phyloP scores from a whole-genome alignment of 2,329 filamentous ascomycete genomes.

The Neonectria faginata region DNA sequence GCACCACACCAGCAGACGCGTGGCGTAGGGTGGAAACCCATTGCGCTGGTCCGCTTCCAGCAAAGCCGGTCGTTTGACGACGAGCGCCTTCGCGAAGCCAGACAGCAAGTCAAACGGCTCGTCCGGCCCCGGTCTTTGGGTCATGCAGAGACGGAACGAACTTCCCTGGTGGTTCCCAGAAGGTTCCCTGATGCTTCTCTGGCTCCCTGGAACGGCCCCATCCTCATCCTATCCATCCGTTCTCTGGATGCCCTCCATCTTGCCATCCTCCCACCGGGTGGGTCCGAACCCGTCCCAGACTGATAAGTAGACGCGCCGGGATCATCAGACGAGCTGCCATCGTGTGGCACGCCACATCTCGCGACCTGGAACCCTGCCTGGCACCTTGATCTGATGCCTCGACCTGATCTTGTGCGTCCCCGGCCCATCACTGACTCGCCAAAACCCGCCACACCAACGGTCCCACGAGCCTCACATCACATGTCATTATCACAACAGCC shows the following conservation, averaged over 20 bases:
- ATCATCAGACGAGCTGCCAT: constrained; percentile 46
- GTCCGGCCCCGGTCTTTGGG: constrained; percentile 35
- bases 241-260: background rate
- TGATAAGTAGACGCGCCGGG: constrained; percentile 44
- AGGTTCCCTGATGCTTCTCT: constrained; percentile 16
- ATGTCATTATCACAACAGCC: constrained; percentile 27
- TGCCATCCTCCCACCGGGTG: constrained; percentile 22
- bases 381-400: constrained; percentile 42
- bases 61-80: constrained; percentile 36
- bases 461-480: constrained; percentile 39
- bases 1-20: constrained; percentile 39
- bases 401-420: constrained; percentile 41
- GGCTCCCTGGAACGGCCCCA: constrained; percentile 1
- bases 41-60: constrained; percentile 39
- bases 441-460: constrained; percentile 25
- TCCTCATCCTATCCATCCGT: constrained; percentile 1
- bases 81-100: constrained; percentile 23
- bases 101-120: constrained; percentile 27
- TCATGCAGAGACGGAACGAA: constrained; percentile 1
- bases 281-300: constrained; percentile 33
- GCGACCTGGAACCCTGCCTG: constrained; percentile 39
- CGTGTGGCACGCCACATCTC: constrained; percentile 45
- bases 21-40: constrained; percentile 41
- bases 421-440: constrained; percentile 37
- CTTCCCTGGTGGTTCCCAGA: constrained; percentile 10